phyloP scores from a whole-genome alignment of 208 protist genomes.

The Naegleria gruberi region DNA sequence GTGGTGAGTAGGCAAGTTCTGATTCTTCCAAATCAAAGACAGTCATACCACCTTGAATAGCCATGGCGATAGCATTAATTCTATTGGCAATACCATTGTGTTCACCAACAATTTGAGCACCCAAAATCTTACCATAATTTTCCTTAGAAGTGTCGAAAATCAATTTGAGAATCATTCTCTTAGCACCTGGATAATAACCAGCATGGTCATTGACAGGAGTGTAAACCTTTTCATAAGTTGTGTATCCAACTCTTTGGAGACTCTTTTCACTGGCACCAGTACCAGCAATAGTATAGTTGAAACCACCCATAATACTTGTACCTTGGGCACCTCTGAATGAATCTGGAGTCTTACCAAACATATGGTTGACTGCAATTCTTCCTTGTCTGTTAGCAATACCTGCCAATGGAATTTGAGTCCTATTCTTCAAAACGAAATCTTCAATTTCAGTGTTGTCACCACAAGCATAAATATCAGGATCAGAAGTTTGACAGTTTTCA shows the following conservation, averaged over 20 bases:
- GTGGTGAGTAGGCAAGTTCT: constrained; percentile 52
- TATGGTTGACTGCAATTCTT: constrained; percentile 15
- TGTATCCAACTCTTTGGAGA: constrained; percentile 7
- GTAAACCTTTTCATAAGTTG: constrained; percentile 24
- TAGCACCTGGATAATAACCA: constrained; percentile 40
- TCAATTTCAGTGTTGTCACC: constrained; percentile 44
- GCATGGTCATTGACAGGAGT: constrained; percentile 36
- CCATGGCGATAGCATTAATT: constrained; percentile 46
- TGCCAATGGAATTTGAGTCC: constrained; percentile 33
- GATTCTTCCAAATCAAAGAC: constrained; percentile 43
- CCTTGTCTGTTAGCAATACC: constrained; percentile 44
- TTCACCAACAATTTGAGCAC: constrained; percentile 44
- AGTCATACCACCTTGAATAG: constrained; percentile 38
- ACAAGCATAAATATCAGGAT: constrained; percentile 42
- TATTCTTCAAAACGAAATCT: constrained; percentile 16
- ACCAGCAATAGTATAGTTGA: constrained; percentile 31
- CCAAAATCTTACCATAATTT: constrained; percentile 35
- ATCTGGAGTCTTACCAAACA: neutral
- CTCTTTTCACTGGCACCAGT: constrained; percentile 36
- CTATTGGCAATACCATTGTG: constrained; percentile 36
- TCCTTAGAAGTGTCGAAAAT: constrained; percentile 27
- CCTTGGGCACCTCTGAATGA: neutral
- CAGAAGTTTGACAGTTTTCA: constrained; percentile 39
- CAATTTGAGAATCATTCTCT: constrained; percentile 40
- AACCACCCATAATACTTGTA: neutral